Percentiles rank a stretch among this genome's conserved stretches.
Evolutionary conservation across 2,329 filamentous ascomycete genomes (phyloP).

Genomic region (Colletotrichum lupini): DNA sequence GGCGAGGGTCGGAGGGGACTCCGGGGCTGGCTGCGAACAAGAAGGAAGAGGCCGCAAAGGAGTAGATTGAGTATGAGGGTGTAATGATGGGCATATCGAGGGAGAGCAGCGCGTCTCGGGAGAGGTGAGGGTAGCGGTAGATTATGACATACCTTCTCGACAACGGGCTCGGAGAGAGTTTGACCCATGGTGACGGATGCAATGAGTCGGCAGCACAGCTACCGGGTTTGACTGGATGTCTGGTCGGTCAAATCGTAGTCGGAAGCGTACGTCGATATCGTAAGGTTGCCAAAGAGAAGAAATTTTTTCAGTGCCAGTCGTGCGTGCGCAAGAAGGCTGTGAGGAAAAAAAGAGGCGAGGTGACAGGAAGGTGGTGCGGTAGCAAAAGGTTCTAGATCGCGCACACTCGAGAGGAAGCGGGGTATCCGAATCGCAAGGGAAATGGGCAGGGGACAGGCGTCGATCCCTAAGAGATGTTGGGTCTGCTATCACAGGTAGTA

Average conservation of each 20-base stretch:
- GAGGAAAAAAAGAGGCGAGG: constrained; percentile 19
- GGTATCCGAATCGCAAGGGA: constrained; percentile 37
- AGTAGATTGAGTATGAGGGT: background rate
- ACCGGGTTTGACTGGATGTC: constrained; percentile 35
- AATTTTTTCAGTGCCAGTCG: constrained; percentile 30
- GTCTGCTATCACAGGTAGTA: background rate
- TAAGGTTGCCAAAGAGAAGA: background rate
- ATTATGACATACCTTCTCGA: constrained; percentile 88
- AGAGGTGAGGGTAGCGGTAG: constrained; percentile 1
- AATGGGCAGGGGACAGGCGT: constrained; percentile 33
- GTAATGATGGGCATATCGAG: background rate
- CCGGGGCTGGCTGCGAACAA: background rate
- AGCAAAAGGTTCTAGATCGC: constrained; percentile 39
- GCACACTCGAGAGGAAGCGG: constrained; percentile 39
- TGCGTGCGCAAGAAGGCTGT: constrained; percentile 30
- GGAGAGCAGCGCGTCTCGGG: background rate
- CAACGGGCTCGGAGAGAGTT: constrained; percentile 98
- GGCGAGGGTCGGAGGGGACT: constrained; percentile 1
- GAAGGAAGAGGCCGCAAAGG: background rate
- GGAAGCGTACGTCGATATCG: constrained; percentile 6
- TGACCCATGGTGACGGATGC: constrained; percentile 82
- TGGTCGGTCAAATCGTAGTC: constrained; percentile 25
- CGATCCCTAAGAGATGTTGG: constrained; percentile 23
- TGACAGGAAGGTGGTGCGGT: constrained; percentile 31
- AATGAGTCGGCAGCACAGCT: constrained; percentile 44